phyloP scores from a whole-genome alignment of 2,329 filamentous ascomycete genomes.

The Arthrobotrys pseudoclavata region DNA sequence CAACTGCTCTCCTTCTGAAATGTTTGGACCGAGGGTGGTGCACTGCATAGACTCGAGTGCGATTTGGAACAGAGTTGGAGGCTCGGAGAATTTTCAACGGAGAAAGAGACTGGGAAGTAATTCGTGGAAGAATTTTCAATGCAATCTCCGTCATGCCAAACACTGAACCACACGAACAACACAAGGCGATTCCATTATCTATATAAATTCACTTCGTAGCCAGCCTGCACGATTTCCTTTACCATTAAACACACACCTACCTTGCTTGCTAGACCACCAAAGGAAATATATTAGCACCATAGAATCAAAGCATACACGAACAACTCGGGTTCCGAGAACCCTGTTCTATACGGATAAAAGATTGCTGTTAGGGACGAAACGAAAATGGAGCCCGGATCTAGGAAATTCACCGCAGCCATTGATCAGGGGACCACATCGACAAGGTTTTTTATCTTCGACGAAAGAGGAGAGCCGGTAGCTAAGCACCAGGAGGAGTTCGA shows the following conservation, averaged over 20 bases:
- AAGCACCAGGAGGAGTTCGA: constrained; percentile 89
- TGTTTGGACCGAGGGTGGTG: not conserved
- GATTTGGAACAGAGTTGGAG: not conserved
- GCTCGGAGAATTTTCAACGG: not conserved
- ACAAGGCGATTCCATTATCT: not conserved
- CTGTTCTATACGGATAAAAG: not conserved
- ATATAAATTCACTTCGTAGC: not conserved
- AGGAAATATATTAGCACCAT: not conserved
- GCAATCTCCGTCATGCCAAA: constrained; percentile 40
- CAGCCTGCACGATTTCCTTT: not conserved
- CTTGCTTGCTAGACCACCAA: not conserved
- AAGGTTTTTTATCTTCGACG: constrained; percentile 90
- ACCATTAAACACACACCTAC: not conserved
- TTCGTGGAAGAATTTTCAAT: constrained; percentile 57
- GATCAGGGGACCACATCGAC: constrained; percentile 93
- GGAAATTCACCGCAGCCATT: constrained; percentile 84
- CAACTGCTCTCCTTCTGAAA: not conserved
- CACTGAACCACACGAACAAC: constrained; percentile 38
- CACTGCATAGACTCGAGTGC: too few species aligned
- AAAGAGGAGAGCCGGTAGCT: constrained; percentile 80
- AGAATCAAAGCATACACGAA: not conserved
- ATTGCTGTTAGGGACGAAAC: not conserved
- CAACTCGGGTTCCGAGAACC: not conserved
- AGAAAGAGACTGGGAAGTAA: not conserved
- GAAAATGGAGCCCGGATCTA: constrained; percentile 64